phyloP scores from a whole-genome alignment of 129 eudicot genomes.

The Smallanthus sonchifolius region DNA sequence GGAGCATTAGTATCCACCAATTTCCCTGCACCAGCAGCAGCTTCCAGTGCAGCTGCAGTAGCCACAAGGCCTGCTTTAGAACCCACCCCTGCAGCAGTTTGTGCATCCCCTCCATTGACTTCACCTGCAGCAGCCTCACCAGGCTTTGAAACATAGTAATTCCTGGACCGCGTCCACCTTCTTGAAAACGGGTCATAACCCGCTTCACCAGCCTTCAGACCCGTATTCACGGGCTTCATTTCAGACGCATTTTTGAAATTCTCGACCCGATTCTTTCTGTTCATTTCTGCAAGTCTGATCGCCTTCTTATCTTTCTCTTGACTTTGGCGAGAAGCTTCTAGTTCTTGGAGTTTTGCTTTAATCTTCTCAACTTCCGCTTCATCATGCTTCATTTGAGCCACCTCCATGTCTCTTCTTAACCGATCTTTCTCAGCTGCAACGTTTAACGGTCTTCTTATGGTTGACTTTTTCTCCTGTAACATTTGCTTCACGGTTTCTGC shows the following conservation, averaged over 20 bases:
- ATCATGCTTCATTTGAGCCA: constrained; percentile 64
- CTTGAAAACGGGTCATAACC: constrained; percentile 99
- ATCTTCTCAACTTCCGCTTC: constrained; percentile 69
- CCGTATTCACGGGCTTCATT: constrained; percentile 42
- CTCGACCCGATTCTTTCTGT: constrained; percentile 80
- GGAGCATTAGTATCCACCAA: constrained; percentile 95
- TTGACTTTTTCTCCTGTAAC: constrained; percentile 88
- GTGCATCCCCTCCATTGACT: constrained; percentile 30
- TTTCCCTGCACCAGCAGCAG: constrained; percentile 89
- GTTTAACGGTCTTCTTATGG: constrained; percentile 75
- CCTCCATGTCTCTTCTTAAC: constrained; percentile 65
- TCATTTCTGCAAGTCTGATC: constrained; percentile 79
- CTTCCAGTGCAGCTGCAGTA: constrained; percentile 81
- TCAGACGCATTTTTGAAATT: constrained; percentile 88
- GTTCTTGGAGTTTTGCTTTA: constrained; percentile 63
- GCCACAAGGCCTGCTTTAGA: constrained; percentile 53
- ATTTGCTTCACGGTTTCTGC: constrained; percentile 93
- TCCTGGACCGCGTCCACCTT: constrained; percentile 93
- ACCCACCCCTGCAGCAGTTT: constrained; percentile 22
- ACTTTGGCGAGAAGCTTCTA: constrained; percentile 58
- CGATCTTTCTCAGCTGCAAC: constrained; percentile 94
- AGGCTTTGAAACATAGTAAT: constrained; percentile 61
- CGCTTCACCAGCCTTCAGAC: constrained; percentile 85
- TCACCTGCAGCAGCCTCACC: constrained; percentile 44
- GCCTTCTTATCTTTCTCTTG: constrained; percentile 71